Percentiles rank a stretch among this genome's conserved stretches.
Conservation (phyloP, 768 basidiomycete genomes). For the Ramaria sp. region DNA sequence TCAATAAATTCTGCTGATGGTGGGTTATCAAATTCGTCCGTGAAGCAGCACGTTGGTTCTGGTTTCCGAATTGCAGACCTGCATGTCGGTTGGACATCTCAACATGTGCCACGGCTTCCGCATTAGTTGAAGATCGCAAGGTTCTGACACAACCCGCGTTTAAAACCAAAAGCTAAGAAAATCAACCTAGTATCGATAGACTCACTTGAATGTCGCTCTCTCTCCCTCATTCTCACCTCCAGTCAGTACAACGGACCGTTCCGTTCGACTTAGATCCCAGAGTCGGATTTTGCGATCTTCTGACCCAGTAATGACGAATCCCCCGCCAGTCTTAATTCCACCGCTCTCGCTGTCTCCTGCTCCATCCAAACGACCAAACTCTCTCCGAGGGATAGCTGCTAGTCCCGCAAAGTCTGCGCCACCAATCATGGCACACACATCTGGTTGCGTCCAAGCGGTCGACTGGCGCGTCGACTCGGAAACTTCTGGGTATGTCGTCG, state of each 20-base stretch:
- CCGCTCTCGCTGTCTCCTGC: constrained; percentile 22
- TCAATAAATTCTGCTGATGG: constrained; percentile 75
- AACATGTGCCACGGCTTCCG: constrained; percentile 38
- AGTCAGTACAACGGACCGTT: constrained; percentile 69
- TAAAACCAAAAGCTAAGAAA: not conserved
- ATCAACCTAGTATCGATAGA: constrained; percentile 13
- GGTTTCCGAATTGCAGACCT: constrained; percentile 30
- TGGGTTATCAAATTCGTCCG: constrained; percentile 69
- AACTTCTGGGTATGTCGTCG: constrained; percentile 21
- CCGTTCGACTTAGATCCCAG: constrained; percentile 74
- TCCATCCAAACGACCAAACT: constrained; percentile 30
- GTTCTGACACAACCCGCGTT: constrained; percentile 17
- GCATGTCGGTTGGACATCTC: constrained; percentile 40
- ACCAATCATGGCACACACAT: constrained; percentile 58
- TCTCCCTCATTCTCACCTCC: constrained; percentile 69
- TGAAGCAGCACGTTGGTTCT: constrained; percentile 59
- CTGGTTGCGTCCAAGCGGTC: constrained; percentile 41
- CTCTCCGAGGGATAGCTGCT: constrained; percentile 39
- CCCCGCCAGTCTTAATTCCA: constrained; percentile 25
- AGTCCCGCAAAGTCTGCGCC: constrained; percentile 74
- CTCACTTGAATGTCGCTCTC: constrained; percentile 65
- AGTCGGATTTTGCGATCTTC: constrained; percentile 80
- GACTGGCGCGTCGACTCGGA: constrained; percentile 22
- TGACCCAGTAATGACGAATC: constrained; percentile 80
- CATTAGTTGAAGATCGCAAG: constrained; percentile 27